Evolutionary conservation across 1,139 yeast species (phyloP).

Genomic region (Pichia sp.): DNA sequence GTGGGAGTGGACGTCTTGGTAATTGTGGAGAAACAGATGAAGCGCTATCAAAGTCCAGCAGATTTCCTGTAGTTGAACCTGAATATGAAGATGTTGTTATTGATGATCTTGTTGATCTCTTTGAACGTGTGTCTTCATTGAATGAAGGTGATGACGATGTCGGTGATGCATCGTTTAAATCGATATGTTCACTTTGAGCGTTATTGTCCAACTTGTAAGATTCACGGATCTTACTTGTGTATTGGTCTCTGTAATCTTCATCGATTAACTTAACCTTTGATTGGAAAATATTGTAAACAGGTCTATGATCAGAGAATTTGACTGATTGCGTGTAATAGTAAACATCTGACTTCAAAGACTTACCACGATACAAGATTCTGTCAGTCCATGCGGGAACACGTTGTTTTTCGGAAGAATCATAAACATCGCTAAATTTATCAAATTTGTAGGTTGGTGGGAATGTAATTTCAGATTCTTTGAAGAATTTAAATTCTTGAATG

Average conservation of each 20-base stretch:
- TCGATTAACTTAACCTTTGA: conserved; percentile 67
- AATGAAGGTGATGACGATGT: conserved; percentile 15
- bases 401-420: conserved; percentile 88
- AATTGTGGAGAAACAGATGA: conserved; percentile 20
- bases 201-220: conserved; percentile 39
- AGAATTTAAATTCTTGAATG: conserved; percentile 50
- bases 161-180: conserved; percentile 29
- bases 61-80: conserved; percentile 21
- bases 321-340: conserved; percentile 58
- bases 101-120: conserved; percentile 15
- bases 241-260: conserved; percentile 47
- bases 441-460: conserved; percentile 93
- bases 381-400: conserved; percentile 99
- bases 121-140: conserved; percentile 3
- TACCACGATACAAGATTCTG: conserved; percentile 66
- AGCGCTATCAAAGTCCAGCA: conserved; percentile 25
- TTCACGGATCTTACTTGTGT: conserved; percentile 52
- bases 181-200: conserved; percentile 23
- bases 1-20: conserved; percentile 27
- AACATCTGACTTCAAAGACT: conserved; percentile 51
- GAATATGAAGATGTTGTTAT: conserved; percentile 5
- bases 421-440: conserved; percentile 74
- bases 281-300: conserved; percentile 75
- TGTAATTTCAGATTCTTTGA: conserved; percentile 70
- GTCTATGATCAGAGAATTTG: conserved; percentile 85